A percentile compares a stretch with the other conserved stretches of the same genome.
These are phyloP conservation scores for Globisporangium irregulare DNA, from an alignment of 352 stramenopile species.

Conservation along the genomic window DNA sequence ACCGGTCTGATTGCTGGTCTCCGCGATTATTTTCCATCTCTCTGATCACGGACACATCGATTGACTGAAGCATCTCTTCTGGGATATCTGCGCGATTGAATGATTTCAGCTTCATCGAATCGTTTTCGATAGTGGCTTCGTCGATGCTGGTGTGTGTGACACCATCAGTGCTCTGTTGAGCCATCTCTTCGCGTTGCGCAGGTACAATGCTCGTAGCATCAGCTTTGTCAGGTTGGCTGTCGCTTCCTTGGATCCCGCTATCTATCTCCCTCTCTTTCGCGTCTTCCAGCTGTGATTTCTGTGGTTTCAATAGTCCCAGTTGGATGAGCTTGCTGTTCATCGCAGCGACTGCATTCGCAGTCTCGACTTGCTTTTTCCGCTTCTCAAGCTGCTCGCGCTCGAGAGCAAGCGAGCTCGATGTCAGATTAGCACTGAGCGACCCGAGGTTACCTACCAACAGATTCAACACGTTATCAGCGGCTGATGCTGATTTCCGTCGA, in stretches of 20 bases:
- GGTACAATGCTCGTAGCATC: not conserved
- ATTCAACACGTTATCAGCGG: constrained; percentile 25
- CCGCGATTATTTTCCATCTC: not conserved
- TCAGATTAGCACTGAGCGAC: not conserved
- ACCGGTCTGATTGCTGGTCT: not conserved
- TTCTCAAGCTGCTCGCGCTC: constrained; percentile 74
- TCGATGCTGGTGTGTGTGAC: not conserved
- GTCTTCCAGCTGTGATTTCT: constrained; percentile 15
- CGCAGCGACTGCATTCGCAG: constrained; percentile 62
- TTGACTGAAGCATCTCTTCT: constrained; percentile 46
- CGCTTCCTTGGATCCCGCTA: not conserved
- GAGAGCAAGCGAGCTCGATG: constrained; percentile 41
- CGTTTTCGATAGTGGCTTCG: not conserved
- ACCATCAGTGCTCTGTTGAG: not conserved
- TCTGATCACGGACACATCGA: constrained; percentile 22
- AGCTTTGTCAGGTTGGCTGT: not conserved
- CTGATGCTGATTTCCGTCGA: not conserved
- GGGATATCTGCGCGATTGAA: constrained; percentile 28
- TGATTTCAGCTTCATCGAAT: no score
- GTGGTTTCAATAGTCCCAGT: constrained; percentile 47
- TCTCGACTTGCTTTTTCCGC: constrained; percentile 67
- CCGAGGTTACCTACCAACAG: constrained; percentile 31
- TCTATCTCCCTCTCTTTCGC: not conserved
- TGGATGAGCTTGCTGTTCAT: constrained; percentile 74
- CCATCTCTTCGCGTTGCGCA: not conserved